phyloP scores from a whole-genome alignment of 192 early-diverging fungal species.

The Ambispora gerdemannii region DNA sequence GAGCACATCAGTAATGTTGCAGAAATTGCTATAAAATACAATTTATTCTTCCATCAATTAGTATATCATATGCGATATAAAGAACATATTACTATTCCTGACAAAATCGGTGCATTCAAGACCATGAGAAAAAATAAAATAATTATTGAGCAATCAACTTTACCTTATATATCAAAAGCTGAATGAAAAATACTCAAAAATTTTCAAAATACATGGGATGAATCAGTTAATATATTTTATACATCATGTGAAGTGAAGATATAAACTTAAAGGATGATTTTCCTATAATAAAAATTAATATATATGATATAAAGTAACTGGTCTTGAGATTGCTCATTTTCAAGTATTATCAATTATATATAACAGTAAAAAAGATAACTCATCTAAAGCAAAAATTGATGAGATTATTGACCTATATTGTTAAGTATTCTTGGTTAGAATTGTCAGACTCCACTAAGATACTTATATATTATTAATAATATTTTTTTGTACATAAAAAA shows the following conservation, averaged over 20 bases:
- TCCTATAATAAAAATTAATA: too few species aligned
- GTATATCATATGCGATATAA: conserved; percentile 24
- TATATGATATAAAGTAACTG: conserved; percentile 10
- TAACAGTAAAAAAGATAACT: conserved; percentile 18
- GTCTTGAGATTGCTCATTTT: background rate
- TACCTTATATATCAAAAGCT: background rate
- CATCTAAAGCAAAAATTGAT: too few species aligned
- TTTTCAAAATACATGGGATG: conserved; percentile 20
- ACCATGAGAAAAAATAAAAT: background rate
- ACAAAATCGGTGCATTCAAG: conserved; percentile 6
- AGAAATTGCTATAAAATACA: conserved; percentile 7
- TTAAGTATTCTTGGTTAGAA: conserved; percentile 5
- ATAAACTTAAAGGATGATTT: too few species aligned
- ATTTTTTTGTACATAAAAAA: conserved; percentile 26
- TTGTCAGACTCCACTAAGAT: background rate
- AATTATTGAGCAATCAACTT: conserved; percentile 3
- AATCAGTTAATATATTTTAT: conserved; percentile 1
- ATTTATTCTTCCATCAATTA: conserved; percentile 11
- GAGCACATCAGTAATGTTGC: background rate
- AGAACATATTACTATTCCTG: conserved; percentile 18
- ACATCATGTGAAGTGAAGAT: conserved; percentile 6
- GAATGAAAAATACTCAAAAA: background rate
- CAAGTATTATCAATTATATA: background rate
- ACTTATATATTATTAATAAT: conserved; percentile 21
- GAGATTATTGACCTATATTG: conserved; percentile 15